A percentile compares a stretch with the other conserved stretches of the same genome.
phyloP scores from a whole-genome alignment of 2,329 filamentous ascomycete genomes.

The Botrytis paeoniae region DNA sequence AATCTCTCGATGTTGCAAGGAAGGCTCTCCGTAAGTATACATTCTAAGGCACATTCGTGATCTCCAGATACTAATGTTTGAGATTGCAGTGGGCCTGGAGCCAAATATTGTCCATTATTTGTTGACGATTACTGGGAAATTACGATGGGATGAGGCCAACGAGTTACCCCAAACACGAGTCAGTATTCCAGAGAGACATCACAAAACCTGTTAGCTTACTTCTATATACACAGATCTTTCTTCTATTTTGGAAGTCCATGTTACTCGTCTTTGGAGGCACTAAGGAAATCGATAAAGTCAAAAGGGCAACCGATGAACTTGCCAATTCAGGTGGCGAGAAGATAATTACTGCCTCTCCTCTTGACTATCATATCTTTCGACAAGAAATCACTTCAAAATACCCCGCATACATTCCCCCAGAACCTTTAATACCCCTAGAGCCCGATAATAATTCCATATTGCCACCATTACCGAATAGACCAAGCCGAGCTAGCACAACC shows the following conservation, averaged over 20 bases:
- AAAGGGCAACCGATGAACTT: constrained; percentile 64
- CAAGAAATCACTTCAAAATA: constrained; percentile 98
- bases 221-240: constrained; percentile 55
- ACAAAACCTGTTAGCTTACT: constrained; percentile 27
- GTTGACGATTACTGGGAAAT: constrained; percentile 63
- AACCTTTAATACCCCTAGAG: constrained; percentile 78
- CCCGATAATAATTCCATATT: constrained; percentile 88
- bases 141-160: constrained; percentile 71
- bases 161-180: constrained; percentile 62
- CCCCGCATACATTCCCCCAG: constrained; percentile 89
- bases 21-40: constrained; percentile 49
- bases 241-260: constrained; percentile 90
- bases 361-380: constrained; percentile 94
- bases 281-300: constrained; percentile 68
- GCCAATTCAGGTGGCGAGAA: constrained; percentile 51
- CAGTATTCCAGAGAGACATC: constrained; percentile 37
- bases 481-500: constrained; percentile 57
- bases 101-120: constrained; percentile 71
- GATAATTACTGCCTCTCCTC: constrained; percentile 83
- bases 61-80: constrained; percentile 28
- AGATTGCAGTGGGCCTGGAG: constrained; percentile 49
- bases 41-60: neutral
- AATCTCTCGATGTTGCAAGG: constrained; percentile 42
- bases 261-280: constrained; percentile 82
- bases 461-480: constrained; percentile 76